A percentile compares a stretch with the other conserved stretches of the same genome.
These are phyloP conservation scores for Rhodotorula sp. DNA, from an alignment of 1,284 basidiomycete genomes.

Conservation along the genomic window DNA sequence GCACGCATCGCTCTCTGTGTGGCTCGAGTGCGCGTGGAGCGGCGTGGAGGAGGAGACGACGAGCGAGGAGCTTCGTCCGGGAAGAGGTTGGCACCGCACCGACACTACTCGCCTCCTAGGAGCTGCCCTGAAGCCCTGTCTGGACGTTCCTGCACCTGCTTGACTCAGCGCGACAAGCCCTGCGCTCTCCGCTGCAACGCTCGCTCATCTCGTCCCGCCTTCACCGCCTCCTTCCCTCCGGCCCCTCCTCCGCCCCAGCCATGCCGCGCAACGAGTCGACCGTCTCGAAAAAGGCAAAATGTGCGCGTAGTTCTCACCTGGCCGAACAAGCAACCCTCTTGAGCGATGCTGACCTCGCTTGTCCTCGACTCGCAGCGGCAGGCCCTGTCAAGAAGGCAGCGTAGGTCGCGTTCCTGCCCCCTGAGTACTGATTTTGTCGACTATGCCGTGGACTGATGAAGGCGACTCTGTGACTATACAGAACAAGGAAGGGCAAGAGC, in stretches of 20 bases:
- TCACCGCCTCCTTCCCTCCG: neutral
- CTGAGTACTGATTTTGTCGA: too few species aligned
- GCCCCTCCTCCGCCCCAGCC: neutral
- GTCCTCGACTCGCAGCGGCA: neutral
- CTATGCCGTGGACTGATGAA: too few species aligned
- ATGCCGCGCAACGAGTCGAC: constrained; percentile 29
- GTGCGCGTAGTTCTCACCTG: neutral
- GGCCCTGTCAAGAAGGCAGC: constrained; percentile 2
- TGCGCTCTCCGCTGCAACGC: too few species aligned
- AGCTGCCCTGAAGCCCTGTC: too few species aligned
- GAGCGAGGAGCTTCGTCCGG: neutral
- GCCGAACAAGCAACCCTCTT: rapidly evolving
- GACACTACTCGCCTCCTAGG: too few species aligned
- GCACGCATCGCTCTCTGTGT: neutral
- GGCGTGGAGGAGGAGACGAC: neutral
- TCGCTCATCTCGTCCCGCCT: neutral
- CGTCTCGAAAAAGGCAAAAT: constrained; percentile 20
- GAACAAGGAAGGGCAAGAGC: constrained; percentile 26
- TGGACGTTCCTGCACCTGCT: neutral
- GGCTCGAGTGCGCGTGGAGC: neutral
- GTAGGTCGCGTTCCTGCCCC: neutral
- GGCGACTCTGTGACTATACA: neutral
- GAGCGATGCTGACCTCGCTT: neutral
- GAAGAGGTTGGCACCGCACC: neutral
- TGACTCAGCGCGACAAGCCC: neutral